Evolutionary conservation across 139 green algal genomes (phyloP).

Genomic region (Chlorella vulgaris): DNA sequence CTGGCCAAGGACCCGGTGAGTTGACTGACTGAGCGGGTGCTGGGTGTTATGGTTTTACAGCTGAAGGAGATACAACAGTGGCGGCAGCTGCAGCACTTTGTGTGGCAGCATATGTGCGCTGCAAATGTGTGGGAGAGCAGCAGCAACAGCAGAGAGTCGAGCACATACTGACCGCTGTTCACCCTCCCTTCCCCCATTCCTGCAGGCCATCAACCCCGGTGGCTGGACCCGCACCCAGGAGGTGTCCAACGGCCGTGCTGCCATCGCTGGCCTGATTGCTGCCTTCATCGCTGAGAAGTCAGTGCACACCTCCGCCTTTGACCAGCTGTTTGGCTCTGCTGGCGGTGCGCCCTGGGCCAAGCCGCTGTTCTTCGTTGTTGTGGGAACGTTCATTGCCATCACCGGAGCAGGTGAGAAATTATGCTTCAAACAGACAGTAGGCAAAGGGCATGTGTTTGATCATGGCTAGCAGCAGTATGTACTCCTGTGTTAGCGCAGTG

Average conservation of each 20-base stretch:
- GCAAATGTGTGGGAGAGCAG: no score
- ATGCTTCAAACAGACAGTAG: not conserved
- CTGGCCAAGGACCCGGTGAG: not conserved
- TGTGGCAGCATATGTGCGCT: no score
- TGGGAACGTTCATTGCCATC: not conserved
- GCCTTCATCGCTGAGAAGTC: not conserved
- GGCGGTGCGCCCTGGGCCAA: not conserved
- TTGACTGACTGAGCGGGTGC: no score
- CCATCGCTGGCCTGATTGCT: not conserved
- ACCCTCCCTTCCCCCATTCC: not conserved
- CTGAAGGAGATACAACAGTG: not conserved
- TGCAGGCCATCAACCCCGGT: not conserved
- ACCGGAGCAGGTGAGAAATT: not conserved
- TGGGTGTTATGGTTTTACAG: no score
- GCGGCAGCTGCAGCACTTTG: not conserved
- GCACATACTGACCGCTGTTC: no score
- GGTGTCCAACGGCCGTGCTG: slow-evolving; percentile 8
- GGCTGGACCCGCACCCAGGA: slow-evolving; percentile 6
- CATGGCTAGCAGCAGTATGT: not conserved
- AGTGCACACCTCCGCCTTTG: not conserved
- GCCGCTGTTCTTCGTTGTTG: not conserved
- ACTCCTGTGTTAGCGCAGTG: not conserved
- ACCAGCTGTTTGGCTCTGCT: slow-evolving; percentile 1
- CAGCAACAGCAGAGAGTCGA: no score
- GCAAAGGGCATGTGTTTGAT: no score